Conservation (phyloP, 345 rosid genomes). For the Bruguiera gymnorhiza region DNA sequence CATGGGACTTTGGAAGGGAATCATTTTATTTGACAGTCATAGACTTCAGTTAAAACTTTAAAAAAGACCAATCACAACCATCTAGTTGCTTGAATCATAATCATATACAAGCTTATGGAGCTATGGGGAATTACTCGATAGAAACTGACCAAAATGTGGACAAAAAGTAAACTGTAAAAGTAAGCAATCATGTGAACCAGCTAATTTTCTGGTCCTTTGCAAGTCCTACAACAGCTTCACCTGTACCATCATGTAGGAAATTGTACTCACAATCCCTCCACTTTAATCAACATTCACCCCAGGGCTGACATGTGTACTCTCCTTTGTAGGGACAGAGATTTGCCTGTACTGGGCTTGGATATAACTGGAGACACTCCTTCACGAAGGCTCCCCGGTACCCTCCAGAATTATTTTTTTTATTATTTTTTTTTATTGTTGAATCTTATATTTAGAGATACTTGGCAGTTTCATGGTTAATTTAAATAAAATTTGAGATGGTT, state of each 20-base stretch:
- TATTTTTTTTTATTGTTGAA: no score
- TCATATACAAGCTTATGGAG: slow-evolving; percentile 6
- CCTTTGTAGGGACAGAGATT: neutral
- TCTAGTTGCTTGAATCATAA: slow-evolving; percentile 10
- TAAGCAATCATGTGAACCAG: slow-evolving; percentile 16
- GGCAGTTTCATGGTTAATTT: no score
- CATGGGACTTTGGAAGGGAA: slow-evolving; percentile 13
- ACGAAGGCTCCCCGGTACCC: no score
- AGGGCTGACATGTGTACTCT: neutral
- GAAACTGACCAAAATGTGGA: slow-evolving; percentile 14
- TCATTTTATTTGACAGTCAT: slow-evolving; percentile 14
- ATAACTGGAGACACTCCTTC: no score
- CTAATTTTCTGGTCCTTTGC: slow-evolving; percentile 1
- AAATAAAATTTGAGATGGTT: no score
- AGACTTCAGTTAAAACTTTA: slow-evolving; percentile 15
- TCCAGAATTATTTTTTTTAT: no score
- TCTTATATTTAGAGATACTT: no score
- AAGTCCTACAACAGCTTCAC: slow-evolving; percentile 1
- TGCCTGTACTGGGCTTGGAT: no score
- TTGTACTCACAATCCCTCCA: neutral
- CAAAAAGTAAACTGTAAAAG: slow-evolving; percentile 6
- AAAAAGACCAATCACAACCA: neutral
- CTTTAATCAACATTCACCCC: neutral
- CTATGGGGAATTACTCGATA: slow-evolving; percentile 1
- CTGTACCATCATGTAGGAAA: neutral